Percentiles rank a stretch among this genome's conserved stretches.
phyloP scores from a whole-genome alignment of 208 protist species.

The Zelonia costaricensis region DNA sequence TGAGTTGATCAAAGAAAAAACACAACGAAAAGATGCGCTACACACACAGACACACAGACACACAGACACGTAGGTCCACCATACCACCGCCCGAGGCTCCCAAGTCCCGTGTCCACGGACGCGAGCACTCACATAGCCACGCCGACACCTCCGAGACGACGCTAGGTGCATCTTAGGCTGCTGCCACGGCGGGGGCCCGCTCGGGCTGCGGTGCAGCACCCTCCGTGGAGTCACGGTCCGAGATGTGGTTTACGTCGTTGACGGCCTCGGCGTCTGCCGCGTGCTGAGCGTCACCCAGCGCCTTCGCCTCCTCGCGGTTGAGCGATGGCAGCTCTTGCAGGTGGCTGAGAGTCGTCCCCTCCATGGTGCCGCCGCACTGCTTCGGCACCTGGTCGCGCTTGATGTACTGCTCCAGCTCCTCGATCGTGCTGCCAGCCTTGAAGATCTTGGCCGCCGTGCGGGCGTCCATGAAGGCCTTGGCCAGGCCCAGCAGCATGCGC shows the following conservation, averaged over 20 bases:
- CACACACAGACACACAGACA: too few relatives aligned
- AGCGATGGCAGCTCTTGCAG: constrained; percentile 19
- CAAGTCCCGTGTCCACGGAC: too few relatives aligned
- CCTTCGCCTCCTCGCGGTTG: background rate
- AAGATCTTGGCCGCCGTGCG: constrained; percentile 46
- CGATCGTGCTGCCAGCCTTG: constrained; percentile 33
- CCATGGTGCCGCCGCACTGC: constrained; percentile 33
- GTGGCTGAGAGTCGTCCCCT: background rate
- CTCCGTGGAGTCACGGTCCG: background rate
- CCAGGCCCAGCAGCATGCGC: constrained; percentile 29
- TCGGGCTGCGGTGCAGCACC: too few relatives aligned
- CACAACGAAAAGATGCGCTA: too few relatives aligned
- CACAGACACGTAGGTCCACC: too few relatives aligned
- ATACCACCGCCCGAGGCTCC: too few relatives aligned
- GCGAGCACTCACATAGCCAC: too few relatives aligned
- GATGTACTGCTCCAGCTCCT: constrained; percentile 47
- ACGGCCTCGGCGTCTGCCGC: background rate
- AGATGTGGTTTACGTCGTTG: background rate
- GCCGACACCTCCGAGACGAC: too few relatives aligned
- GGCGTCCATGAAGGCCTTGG: constrained; percentile 56
- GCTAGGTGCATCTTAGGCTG: too few relatives aligned
- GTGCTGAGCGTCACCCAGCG: background rate
- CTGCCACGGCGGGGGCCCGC: too few relatives aligned
- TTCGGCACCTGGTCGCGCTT: constrained; percentile 35
- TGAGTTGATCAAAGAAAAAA: too few relatives aligned